A percentile compares a stretch with the other conserved stretches of the same genome.
Evolutionary conservation across 139 green algal genomes (phyloP).

Genomic region (Gonium pectorale): DNA sequence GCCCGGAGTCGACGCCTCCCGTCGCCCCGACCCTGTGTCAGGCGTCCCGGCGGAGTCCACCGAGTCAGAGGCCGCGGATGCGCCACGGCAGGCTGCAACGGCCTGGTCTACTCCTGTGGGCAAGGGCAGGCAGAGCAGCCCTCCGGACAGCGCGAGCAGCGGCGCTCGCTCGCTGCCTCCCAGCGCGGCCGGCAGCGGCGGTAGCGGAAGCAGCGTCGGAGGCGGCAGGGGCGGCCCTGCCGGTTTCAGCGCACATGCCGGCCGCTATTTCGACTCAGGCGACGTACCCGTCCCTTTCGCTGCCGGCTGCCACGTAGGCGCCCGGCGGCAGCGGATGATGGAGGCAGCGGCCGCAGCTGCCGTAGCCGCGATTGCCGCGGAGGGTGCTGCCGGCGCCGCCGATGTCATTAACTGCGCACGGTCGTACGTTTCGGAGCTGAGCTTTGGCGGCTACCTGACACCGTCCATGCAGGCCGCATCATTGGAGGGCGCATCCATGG

Average conservation of each 20-base stretch:
- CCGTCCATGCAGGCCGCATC: background rate
- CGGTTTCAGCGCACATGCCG: background rate
- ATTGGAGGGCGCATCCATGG: background rate
- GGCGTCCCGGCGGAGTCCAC: no score
- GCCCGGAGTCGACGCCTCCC: no score
- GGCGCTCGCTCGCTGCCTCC: no score
- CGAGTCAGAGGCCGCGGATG: no score
- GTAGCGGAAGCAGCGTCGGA: background rate
- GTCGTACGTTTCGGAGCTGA: constrained; percentile 27
- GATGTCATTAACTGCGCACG: constrained; percentile 3
- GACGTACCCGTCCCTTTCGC: constrained; percentile 32
- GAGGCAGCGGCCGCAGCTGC: constrained; percentile 18
- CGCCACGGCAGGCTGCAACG: no score
- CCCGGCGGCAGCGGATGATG: background rate
- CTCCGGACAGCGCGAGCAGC: no score
- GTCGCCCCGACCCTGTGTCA: no score
- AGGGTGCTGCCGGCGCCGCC: background rate
- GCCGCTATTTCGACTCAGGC: background rate
- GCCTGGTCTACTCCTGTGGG: no score
- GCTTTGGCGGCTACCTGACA: constrained; percentile 35
- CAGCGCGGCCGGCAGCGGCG: background rate
- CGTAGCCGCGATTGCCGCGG: background rate
- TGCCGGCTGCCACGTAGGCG: background rate
- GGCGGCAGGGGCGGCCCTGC: background rate
- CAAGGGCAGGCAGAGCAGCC: no score